These are phyloP conservation scores for Verticillium nonalfalfae DNA, from an alignment of 2,329 filamentous ascomycete species.

Conservation along the genomic window DNA sequence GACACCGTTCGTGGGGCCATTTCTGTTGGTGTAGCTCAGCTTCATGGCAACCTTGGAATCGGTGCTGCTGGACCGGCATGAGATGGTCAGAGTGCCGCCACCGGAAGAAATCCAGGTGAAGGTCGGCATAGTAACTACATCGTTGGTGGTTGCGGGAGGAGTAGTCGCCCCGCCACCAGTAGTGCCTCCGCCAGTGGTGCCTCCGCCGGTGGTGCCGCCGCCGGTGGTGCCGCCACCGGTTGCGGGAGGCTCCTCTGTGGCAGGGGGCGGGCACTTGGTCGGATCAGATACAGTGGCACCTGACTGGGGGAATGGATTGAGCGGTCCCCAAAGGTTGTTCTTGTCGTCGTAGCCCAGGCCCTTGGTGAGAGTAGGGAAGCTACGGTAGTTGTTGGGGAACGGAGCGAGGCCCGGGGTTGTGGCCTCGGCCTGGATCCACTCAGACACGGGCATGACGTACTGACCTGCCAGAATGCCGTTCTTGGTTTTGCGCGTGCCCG, in stretches of 20 bases:
- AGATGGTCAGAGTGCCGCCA: constrained; percentile 12
- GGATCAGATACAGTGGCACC: constrained; percentile 8
- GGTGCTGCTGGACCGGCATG: constrained; percentile 9
- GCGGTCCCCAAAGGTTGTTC: constrained; percentile 26
- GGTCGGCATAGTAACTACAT: constrained; percentile 6
- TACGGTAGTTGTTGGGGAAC: constrained; percentile 24
- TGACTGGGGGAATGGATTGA: constrained; percentile 23
- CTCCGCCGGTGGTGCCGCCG: not conserved
- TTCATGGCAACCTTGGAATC: constrained; percentile 13
- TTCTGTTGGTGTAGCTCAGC: constrained; percentile 15
- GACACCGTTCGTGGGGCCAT: constrained; percentile 7
- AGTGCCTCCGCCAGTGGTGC: not conserved
- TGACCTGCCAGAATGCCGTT: constrained; percentile 32
- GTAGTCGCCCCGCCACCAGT: not conserved
- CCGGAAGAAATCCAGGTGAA: constrained; percentile 10
- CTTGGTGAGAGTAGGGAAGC: constrained; percentile 21
- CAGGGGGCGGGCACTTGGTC: constrained; percentile 5
- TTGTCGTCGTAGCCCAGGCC: constrained; percentile 19
- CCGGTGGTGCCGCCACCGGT: not conserved
- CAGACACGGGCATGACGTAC: constrained; percentile 31
- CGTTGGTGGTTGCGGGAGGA: not conserved
- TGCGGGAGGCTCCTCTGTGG: not conserved
- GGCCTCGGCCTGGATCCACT: constrained; percentile 36
- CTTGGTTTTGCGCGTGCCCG: constrained; percentile 23
- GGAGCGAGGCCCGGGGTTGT: constrained; percentile 25